Evolutionary conservation across 2,329 filamentous ascomycete species (phyloP).

Genomic region (Fusarium keratoplasticum): DNA sequence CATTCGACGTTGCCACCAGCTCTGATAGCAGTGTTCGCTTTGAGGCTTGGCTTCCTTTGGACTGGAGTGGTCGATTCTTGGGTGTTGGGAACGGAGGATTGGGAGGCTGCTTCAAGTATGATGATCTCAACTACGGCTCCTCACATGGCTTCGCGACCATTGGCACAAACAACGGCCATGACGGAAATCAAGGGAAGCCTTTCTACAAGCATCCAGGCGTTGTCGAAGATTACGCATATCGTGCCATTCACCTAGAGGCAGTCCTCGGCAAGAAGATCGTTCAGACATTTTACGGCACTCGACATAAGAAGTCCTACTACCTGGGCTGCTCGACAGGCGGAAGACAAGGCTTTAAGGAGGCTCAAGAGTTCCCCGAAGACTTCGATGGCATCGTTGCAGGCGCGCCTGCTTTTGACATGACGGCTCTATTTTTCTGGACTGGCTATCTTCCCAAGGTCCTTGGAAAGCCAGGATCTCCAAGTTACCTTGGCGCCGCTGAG

Average conservation of each 20-base stretch:
- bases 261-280: background rate
- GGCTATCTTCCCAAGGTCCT: background rate
- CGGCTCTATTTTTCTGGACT: conserved; percentile 52
- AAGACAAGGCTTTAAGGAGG: conserved; percentile 65
- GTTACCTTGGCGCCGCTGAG: conserved; percentile 31
- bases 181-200: background rate
- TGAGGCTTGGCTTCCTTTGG: background rate
- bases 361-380: conserved; percentile 64
- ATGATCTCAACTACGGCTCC: background rate
- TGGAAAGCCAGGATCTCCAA: background rate
- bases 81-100: conserved; percentile 68
- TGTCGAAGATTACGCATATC: conserved; percentile 1
- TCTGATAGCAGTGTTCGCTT: background rate
- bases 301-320: conserved; percentile 62
- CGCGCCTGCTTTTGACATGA: conserved; percentile 58
- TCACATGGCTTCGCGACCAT: background rate
- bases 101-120: conserved; percentile 56
- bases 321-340: conserved; percentile 70
- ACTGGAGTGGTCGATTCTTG: conserved; percentile 53
- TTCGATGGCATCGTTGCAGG: conserved; percentile 62
- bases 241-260: background rate
- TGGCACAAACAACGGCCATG: conserved; percentile 32
- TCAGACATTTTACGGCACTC: conserved; percentile 56
- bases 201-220: background rate
- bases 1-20: background rate